phyloP scores from a whole-genome alignment of 1,139 yeast species.

The Debaryomyces nepalensis region DNA sequence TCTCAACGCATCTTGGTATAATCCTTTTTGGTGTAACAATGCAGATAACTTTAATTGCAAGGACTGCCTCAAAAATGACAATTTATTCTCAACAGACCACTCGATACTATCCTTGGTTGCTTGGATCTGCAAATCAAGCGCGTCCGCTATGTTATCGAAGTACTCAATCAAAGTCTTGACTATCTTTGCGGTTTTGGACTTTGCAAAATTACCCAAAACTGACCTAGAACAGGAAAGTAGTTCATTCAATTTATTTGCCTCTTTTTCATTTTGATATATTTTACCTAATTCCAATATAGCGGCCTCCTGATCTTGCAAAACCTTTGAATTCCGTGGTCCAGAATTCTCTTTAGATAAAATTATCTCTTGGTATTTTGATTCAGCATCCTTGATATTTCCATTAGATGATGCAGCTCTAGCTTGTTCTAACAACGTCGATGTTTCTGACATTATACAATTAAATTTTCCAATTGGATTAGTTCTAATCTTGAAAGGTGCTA shows the following conservation, averaged over 20 bases:
- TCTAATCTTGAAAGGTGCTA: background rate
- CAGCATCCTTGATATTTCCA: constrained; percentile 60
- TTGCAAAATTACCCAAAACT: constrained; percentile 78
- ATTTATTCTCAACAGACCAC: constrained; percentile 85
- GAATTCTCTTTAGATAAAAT: constrained; percentile 41
- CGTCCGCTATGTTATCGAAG: constrained; percentile 69
- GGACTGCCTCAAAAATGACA: constrained; percentile 87
- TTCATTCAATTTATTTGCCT: constrained; percentile 56
- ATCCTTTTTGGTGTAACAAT: constrained; percentile 66
- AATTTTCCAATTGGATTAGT: background rate
- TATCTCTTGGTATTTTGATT: constrained; percentile 53
- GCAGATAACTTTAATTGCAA: constrained; percentile 84
- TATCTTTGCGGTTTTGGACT: constrained; percentile 93
- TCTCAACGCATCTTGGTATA: constrained; percentile 71
- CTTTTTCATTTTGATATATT: constrained; percentile 50
- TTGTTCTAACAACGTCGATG: constrained; percentile 44
- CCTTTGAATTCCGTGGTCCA: constrained; percentile 25
- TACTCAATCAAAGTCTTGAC: constrained; percentile 76
- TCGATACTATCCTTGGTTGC: constrained; percentile 81
- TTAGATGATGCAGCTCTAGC: constrained; percentile 62
- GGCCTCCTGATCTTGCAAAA: constrained; percentile 58
- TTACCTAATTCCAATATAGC: constrained; percentile 69
- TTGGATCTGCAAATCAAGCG: constrained; percentile 72
- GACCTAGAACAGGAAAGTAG: constrained; percentile 73
- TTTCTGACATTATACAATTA: constrained; percentile 15